Evolutionary conservation across 2,329 filamentous ascomycete species (phyloP).

Genomic region (Clarireedia hainanense): DNA sequence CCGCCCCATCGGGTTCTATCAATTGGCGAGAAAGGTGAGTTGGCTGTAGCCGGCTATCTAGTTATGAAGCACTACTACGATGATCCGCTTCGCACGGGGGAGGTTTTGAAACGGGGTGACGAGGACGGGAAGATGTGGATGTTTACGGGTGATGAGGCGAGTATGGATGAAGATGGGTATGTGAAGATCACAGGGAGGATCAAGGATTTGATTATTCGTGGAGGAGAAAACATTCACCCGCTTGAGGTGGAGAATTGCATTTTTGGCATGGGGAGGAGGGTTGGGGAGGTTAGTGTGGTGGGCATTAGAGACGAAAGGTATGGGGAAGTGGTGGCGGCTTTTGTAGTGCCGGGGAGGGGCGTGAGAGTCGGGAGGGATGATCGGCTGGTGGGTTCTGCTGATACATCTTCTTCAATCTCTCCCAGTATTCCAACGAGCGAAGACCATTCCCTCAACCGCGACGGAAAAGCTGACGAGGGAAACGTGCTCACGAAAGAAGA

Average conservation of each 20-base stretch:
- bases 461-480: constrained; percentile 11
- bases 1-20: constrained; percentile 54
- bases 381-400: constrained; percentile 16
- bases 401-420: too few relatives aligned
- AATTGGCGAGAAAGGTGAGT: constrained; percentile 64
- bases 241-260: constrained; percentile 87
- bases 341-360: constrained; percentile 51
- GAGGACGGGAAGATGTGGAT: constrained; percentile 57
- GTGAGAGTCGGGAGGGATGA: constrained; percentile 18
- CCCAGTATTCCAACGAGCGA: too few relatives aligned
- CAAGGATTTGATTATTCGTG: constrained; percentile 92
- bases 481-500: constrained; percentile 44
- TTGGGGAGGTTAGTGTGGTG: constrained; percentile 74
- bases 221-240: constrained; percentile 93
- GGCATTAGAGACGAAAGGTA: constrained; percentile 75
- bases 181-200: constrained; percentile 84
- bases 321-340: constrained; percentile 81
- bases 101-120: constrained; percentile 48
- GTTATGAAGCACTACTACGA: constrained; percentile 88
- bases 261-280: constrained; percentile 55
- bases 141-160: constrained; percentile 85
- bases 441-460: too few relatives aligned
- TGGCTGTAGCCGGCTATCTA: constrained; percentile 76
- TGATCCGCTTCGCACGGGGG: constrained; percentile 60
- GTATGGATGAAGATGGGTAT: constrained; percentile 76